phyloP scores from a whole-genome alignment of 2,329 filamentous ascomycete species.

The Hypoxylon sp. region DNA sequence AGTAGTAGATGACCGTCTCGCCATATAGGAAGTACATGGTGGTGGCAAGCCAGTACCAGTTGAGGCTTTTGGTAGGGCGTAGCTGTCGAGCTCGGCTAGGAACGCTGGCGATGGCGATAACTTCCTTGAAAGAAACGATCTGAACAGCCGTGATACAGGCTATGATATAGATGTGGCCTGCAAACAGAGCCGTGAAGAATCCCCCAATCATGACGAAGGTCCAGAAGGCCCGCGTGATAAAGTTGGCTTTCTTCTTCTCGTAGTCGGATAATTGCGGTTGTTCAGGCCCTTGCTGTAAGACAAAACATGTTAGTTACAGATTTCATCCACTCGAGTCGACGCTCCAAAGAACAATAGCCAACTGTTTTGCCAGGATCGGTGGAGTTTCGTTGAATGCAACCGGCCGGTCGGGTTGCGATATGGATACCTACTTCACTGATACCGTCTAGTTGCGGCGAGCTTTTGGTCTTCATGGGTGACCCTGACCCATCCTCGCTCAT shows the following conservation, averaged over 20 bases:
- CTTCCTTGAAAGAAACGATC: slow-evolving; percentile 98
- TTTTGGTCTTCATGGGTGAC: slow-evolving; percentile 50
- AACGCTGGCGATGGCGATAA: slow-evolving; percentile 96
- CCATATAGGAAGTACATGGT: slow-evolving; percentile 99
- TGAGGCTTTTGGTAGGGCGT: slow-evolving; percentile 93
- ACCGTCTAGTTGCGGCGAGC: slow-evolving; percentile 52
- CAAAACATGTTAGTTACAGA: slow-evolving; percentile 10
- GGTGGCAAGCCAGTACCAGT: slow-evolving; percentile 99
- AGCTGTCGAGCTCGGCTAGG: slow-evolving; percentile 91
- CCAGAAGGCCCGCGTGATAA: slow-evolving; percentile 97
- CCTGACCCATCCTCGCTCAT: slow-evolving; percentile 70
- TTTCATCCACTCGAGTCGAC: background rate
- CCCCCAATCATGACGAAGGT: slow-evolving; percentile 95
- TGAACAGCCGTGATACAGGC: slow-evolving; percentile 92
- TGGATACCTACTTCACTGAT: slow-evolving; percentile 54
- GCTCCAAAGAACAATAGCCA: background rate
- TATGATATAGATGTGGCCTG: slow-evolving; percentile 97
- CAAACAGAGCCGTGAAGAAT: slow-evolving; percentile 94
- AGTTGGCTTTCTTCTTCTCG: slow-evolving; percentile 99
- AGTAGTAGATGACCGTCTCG: slow-evolving; percentile 99
- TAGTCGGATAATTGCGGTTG: slow-evolving; percentile 73
- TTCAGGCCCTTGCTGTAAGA: slow-evolving; percentile 58
- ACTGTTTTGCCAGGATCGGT: background rate
- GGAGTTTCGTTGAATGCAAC: background rate
- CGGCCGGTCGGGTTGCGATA: background rate